phyloP scores from a whole-genome alignment of 73 alveolate genomes.

The Paramecium primaurelia region DNA sequence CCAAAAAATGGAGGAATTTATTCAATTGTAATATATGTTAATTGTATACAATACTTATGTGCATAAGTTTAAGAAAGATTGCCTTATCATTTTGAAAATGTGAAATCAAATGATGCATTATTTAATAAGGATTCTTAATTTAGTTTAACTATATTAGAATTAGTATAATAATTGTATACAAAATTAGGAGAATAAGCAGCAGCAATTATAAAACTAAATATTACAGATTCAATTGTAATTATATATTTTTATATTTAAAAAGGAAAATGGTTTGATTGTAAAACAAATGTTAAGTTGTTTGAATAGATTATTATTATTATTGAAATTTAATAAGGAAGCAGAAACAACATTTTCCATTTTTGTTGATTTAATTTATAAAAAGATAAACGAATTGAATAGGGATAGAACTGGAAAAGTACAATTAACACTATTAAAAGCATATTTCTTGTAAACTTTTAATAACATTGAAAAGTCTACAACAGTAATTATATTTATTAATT shows the following conservation, averaged over 20 bases:
- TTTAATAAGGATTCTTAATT: slow-evolving; percentile 42
- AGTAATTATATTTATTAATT: not conserved
- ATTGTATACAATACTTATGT: slow-evolving; percentile 47
- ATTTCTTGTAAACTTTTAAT: not conserved
- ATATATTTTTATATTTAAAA: not conserved
- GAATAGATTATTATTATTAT: not conserved
- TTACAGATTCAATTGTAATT: slow-evolving; percentile 25
- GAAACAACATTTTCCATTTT: not conserved
- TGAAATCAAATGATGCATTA: slow-evolving; percentile 50
- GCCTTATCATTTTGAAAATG: slow-evolving; percentile 61
- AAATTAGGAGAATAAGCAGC: slow-evolving; percentile 9
- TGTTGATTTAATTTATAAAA: not conserved
- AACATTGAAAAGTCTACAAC: not conserved
- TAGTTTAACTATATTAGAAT: slow-evolving; percentile 19
- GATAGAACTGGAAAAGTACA: slow-evolving; percentile 4
- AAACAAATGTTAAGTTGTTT: slow-evolving; percentile 8
- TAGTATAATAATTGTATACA: slow-evolving; percentile 14
- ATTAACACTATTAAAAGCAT: not conserved
- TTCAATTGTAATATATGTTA: not conserved
- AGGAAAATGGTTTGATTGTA: slow-evolving; percentile 41
- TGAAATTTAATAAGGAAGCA: not conserved
- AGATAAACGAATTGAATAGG: slow-evolving; percentile 27
- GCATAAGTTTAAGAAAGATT: slow-evolving; percentile 40
- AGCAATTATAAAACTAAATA: not conserved
- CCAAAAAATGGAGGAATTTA: slow-evolving; percentile 49